Evolutionary conservation across 2,329 filamentous ascomycete genomes (phyloP).

Genomic region (Leptoxyphium fumago): DNA sequence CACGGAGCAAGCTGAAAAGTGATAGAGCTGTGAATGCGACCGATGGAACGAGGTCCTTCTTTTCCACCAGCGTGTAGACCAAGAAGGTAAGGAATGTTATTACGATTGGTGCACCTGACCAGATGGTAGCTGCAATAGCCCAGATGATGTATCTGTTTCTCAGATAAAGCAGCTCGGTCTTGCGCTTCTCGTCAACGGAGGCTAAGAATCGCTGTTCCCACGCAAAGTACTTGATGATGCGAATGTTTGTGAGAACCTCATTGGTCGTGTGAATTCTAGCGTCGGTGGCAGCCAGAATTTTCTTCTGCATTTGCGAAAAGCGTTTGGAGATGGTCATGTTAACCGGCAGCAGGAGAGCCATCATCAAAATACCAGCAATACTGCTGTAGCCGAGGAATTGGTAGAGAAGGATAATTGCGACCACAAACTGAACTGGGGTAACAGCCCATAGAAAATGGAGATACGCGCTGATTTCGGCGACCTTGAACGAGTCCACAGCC

Average conservation of each 20-base stretch:
- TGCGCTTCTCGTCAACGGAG: conserved; percentile 78
- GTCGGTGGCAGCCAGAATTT: conserved; percentile 84
- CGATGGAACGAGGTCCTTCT: conserved; percentile 78
- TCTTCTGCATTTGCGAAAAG: conserved; percentile 76
- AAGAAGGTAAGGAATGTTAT: conserved; percentile 97
- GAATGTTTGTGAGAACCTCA: conserved; percentile 90
- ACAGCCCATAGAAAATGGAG: conserved; percentile 90
- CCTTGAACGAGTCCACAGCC: conserved; percentile 99
- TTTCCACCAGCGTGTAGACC: conserved; percentile 78
- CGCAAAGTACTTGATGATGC: conserved; percentile 98
- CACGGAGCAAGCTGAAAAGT: conserved; percentile 82
- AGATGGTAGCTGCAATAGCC: conserved; percentile 82
- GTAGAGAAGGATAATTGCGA: conserved; percentile 73
- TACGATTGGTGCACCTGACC: conserved; percentile 88
- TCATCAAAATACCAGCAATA: conserved; percentile 81
- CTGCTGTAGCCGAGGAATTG: conserved; percentile 83
- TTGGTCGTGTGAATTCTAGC: conserved; percentile 94
- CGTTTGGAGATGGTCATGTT: conserved; percentile 79
- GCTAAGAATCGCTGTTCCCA: conserved; percentile 88
- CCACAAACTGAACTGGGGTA: conserved; percentile 72
- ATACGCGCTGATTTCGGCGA: conserved; percentile 86
- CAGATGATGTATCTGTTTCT: conserved; percentile 78
- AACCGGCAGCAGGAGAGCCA: conserved; percentile 74
- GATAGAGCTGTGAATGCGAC: conserved; percentile 93
- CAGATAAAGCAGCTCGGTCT: conserved; percentile 60